These are phyloP conservation scores for Colletotrichum sojae DNA, from an alignment of 2,329 filamentous ascomycete genomes.

Conservation along the genomic window DNA sequence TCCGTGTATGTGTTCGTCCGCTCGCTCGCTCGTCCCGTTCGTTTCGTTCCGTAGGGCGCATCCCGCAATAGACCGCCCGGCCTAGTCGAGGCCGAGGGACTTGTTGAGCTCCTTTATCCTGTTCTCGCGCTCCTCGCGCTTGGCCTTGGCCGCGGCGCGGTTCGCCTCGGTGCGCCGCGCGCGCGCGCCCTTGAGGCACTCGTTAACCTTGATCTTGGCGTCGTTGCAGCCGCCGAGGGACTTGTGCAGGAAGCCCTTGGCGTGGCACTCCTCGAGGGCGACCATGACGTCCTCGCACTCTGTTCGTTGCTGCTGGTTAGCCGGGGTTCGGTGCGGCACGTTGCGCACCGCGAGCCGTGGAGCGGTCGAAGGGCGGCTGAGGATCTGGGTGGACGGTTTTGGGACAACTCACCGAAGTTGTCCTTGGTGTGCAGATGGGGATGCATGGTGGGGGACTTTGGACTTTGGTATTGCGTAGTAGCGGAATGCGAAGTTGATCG, in stretches of 20 bases:
- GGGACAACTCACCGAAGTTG: constrained; percentile 76
- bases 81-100: constrained; percentile 48
- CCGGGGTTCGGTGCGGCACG: neutral
- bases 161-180: constrained; percentile 84
- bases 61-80: no score
- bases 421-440: constrained; percentile 96
- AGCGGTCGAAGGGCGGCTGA: no score
- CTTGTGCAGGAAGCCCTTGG: constrained; percentile 92
- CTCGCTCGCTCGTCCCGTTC: neutral
- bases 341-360: no score
- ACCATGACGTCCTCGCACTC: constrained; percentile 96
- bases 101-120: constrained; percentile 79
- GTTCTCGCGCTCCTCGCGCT: constrained; percentile 77
- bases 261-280: constrained; percentile 95
- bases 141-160: constrained; percentile 75
- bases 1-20: neutral
- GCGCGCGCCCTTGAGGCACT: constrained; percentile 86
- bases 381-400: neutral
- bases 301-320: constrained; percentile 53
- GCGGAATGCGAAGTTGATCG: no score
- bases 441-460: constrained; percentile 78
- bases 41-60: neutral
- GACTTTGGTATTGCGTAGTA: neutral
- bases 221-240: constrained; percentile 91
- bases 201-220: constrained; percentile 86